Conservation (phyloP, 2,329 filamentous ascomycete genomes). For the Epichloe typhina region DNA sequence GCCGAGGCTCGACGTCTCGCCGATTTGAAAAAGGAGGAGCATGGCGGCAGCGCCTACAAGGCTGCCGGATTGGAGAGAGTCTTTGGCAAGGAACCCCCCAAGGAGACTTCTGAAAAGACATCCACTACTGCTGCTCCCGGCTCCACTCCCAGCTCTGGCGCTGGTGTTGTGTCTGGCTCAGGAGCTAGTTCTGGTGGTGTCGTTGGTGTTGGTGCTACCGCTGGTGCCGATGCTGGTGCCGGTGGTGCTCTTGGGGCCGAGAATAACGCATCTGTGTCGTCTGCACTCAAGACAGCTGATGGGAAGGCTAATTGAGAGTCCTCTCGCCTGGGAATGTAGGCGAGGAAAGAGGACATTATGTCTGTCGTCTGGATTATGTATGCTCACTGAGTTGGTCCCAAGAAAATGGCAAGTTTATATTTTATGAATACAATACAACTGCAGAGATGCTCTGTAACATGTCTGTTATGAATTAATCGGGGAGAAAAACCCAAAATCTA, state of each 20-base stretch:
- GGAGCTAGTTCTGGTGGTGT: background rate
- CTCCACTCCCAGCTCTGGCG: background rate
- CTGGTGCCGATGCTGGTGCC: constrained; percentile 1
- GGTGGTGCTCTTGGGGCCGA: constrained; percentile 6
- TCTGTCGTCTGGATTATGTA: background rate
- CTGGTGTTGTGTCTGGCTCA: background rate
- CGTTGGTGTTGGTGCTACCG: background rate
- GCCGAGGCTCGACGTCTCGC: constrained; percentile 78
- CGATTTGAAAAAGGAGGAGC: constrained; percentile 64
- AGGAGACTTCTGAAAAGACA: constrained; percentile 12
- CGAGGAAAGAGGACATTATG: background rate
- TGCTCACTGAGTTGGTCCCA: background rate
- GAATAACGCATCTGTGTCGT: constrained; percentile 6
- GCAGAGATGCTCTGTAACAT: background rate
- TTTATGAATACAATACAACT: background rate
- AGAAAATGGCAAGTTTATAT: too few species aligned
- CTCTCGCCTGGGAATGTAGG: too few species aligned
- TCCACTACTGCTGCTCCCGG: constrained; percentile 10
- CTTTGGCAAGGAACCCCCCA: constrained; percentile 38
- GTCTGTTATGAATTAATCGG: too few species aligned
- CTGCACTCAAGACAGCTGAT: constrained; percentile 12
- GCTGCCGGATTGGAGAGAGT: constrained; percentile 43
- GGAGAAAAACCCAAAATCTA: background rate
- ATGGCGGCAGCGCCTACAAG: constrained; percentile 46
- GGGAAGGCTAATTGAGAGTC: constrained; percentile 11